These are phyloP conservation scores for Colletotrichum costaricense DNA, from an alignment of 2,329 filamentous ascomycete species.

Conservation along the genomic window DNA sequence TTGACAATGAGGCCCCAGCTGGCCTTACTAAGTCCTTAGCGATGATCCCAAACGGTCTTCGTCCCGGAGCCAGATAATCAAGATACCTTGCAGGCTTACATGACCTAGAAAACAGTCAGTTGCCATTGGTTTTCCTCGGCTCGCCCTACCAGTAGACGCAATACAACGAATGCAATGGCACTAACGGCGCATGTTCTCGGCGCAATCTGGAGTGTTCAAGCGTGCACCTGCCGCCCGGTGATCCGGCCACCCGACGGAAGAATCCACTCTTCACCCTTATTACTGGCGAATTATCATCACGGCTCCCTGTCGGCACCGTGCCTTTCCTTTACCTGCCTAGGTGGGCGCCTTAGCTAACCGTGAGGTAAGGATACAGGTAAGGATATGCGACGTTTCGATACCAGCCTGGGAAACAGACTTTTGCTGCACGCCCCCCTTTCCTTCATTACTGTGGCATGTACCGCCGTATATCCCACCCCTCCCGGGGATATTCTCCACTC, in stretches of 20 bases:
- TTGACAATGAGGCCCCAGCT: conserved; percentile 7
- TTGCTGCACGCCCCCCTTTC: not conserved
- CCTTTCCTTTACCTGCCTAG: not conserved
- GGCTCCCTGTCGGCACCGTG: conserved; percentile 28
- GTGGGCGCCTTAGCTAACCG: not conserved
- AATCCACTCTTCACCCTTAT: not conserved
- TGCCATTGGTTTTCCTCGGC: not conserved
- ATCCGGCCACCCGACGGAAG: not conserved
- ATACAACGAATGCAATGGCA: not conserved
- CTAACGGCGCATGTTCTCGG: conserved; percentile 11
- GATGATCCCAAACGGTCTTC: conserved; percentile 15
- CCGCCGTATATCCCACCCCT: not conserved
- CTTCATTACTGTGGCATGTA: not conserved
- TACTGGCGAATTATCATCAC: conserved; percentile 10
- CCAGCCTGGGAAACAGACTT: conserved; percentile 21
- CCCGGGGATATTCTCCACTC: not conserved
- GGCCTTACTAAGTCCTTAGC: conserved; percentile 20
- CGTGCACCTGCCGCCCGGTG: conserved; percentile 11
- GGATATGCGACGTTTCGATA: conserved; percentile 26
- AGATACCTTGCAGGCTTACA: not conserved
- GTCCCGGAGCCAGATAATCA: not conserved
- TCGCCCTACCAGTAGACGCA: not conserved
- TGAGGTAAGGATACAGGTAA: not conserved
- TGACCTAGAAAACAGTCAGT: not conserved
- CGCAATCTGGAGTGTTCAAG: conserved; percentile 18